Conservation (phyloP, 2,329 filamentous ascomycete species). For the Pyricularia sp. region DNA sequence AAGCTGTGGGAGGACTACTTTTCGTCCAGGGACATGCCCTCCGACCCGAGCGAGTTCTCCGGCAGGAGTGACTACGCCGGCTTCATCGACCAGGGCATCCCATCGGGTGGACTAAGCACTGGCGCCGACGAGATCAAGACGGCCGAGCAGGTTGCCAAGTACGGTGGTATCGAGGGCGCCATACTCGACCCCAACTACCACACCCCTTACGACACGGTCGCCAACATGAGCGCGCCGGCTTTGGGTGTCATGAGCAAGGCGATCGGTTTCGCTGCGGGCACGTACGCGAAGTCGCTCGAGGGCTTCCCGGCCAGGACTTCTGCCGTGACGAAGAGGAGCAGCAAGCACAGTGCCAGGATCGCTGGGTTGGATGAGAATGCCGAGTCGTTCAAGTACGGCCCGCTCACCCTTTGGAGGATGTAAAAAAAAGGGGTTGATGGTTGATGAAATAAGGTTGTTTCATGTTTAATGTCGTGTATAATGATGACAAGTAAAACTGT, state of each 20-base stretch:
- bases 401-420: neutral
- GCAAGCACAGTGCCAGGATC: neutral
- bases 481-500: neutral
- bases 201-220: slow-evolving; percentile 32
- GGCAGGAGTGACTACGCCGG: slow-evolving; percentile 58
- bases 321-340: neutral
- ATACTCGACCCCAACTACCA: slow-evolving; percentile 38
- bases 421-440: neutral
- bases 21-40: slow-evolving; percentile 9
- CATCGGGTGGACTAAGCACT: slow-evolving; percentile 60
- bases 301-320: slow-evolving; percentile 2
- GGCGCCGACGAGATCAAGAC: slow-evolving; percentile 40
- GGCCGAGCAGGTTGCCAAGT: slow-evolving; percentile 44
- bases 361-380: neutral
- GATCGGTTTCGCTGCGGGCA: slow-evolving; percentile 42
- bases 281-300: slow-evolving; percentile 36
- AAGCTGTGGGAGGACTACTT: slow-evolving; percentile 41
- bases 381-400: neutral
- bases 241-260: slow-evolving; percentile 45
- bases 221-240: slow-evolving; percentile 42
- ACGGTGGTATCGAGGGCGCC: slow-evolving; percentile 50
- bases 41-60: slow-evolving; percentile 44
- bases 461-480: neutral
- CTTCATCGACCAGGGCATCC: slow-evolving; percentile 55
- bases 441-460: neutral